phyloP scores from a whole-genome alignment of 768 basidiomycete species.

The Lentinula aciculospora region DNA sequence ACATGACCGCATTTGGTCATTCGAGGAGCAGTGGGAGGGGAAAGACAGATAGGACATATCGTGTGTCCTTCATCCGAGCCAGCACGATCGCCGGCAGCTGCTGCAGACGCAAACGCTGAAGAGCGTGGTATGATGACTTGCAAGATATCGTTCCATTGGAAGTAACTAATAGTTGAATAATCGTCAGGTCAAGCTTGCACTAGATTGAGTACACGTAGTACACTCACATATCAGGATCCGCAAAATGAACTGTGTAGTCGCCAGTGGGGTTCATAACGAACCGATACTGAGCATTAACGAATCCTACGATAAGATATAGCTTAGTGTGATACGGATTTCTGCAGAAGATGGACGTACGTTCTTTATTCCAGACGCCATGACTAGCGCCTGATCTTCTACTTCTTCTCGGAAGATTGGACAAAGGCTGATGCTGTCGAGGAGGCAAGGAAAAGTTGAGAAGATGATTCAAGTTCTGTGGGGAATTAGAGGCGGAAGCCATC shows the following conservation, averaged over 20 bases:
- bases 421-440: conserved; percentile 67
- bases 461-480: conserved; percentile 67
- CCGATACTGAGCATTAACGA: conserved; percentile 93
- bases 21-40: conserved; percentile 81
- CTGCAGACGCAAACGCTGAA: conserved; percentile 65
- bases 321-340: conserved; percentile 5
- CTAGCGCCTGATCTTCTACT: conserved; percentile 62
- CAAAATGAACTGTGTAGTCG: conserved; percentile 93
- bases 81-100: conserved; percentile 35
- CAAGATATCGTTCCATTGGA: conserved; percentile 94
- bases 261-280: conserved; percentile 93
- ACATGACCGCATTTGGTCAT: conserved; percentile 99
- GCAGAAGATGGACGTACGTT: conserved; percentile 55
- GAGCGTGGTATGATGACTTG: conserved; percentile 90
- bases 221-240: conserved; percentile 91
- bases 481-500: conserved; percentile 50
- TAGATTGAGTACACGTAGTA: conserved; percentile 8
- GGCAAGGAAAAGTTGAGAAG: conserved; percentile 93
- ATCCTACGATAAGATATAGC: conserved; percentile 48
- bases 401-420: conserved; percentile 59
- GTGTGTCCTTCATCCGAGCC: conserved; percentile 55
- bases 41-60: conserved; percentile 93
- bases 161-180: conserved; percentile 51
- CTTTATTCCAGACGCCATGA: conserved; percentile 81
- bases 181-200: background rate